Conservation (phyloP, 371 early-diverging fungal genomes). For the Mucor sp. region DNA sequence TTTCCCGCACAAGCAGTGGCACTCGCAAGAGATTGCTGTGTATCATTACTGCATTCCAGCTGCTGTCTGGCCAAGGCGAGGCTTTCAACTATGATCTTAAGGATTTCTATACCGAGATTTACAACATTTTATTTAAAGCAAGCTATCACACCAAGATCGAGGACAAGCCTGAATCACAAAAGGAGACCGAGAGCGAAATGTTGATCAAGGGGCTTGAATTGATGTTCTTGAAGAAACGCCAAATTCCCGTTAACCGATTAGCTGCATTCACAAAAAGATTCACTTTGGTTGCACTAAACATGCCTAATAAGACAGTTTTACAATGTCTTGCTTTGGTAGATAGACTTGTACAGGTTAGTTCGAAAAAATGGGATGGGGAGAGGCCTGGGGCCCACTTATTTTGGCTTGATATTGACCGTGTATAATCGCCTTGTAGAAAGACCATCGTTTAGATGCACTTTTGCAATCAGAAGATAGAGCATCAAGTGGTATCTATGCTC, state of each 20-base stretch:
- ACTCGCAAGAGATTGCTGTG: slow-evolving; percentile 80
- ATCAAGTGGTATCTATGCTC: slow-evolving; percentile 77
- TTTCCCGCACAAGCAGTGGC: slow-evolving; percentile 39
- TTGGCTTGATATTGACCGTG: slow-evolving; percentile 21
- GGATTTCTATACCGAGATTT: slow-evolving; percentile 83
- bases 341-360: slow-evolving; percentile 36
- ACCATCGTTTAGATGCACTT: slow-evolving; percentile 77
- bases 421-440: slow-evolving; percentile 44
- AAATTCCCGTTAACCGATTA: slow-evolving; percentile 72
- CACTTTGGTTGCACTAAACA: slow-evolving; percentile 54
- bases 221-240: slow-evolving; percentile 79
- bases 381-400: not conserved
- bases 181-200: slow-evolving; percentile 75
- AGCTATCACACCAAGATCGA: slow-evolving; percentile 68
- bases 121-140: slow-evolving; percentile 73
- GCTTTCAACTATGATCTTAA: slow-evolving; percentile 86
- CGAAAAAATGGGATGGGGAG: not conserved
- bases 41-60: slow-evolving; percentile 83
- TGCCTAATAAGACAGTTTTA: slow-evolving; percentile 47
- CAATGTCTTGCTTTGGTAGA: slow-evolving; percentile 39
- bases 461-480: slow-evolving; percentile 83
- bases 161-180: slow-evolving; percentile 41
- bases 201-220: slow-evolving; percentile 78
- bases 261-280: slow-evolving; percentile 75
- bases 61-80: slow-evolving; percentile 88